Evolutionary conservation across 139 green algal genomes (phyloP), one percentile per base, ranked within the genome.

Genomic region (Chlorella sp.): DNA sequence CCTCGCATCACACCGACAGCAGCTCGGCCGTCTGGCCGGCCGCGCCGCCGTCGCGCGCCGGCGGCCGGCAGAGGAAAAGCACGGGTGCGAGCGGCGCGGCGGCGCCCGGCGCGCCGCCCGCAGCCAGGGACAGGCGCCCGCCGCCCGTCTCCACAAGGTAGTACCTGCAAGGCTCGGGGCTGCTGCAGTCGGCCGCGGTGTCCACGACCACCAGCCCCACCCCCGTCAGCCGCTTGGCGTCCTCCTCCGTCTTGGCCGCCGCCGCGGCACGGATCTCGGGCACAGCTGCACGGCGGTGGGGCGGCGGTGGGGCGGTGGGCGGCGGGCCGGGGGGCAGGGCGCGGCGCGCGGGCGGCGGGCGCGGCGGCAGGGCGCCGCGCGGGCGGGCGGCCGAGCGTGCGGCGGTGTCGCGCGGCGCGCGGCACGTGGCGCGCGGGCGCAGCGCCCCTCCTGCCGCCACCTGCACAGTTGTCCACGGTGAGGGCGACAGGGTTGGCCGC

Each of bases 191-290:
- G 4, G 74, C 46, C 1, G 42, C 17, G 17, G 73, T 64, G 67
- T 94, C 89, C 0, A 87, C 71, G 14, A 96, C 70, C 50, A 96
- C 50, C 46, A 96, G 72, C 5, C 90, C 91, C n/a, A 77, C 63
- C 15, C 90, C 91, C 31, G 41, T 68, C 42, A 94, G 40, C 6
- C 80, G 63, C 61, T 67, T 69, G 53, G 80, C 67, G 31, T 94
- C 91, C 25, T 93, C 86, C 23, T 91, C 83, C 0, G 82, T 87
- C 86, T n/a, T n/a, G n/a, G n/a, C n/a, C n/a, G n/a, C 89, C 23
- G 41, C 40, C n/a, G 64, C 23, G 5, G 21, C 5, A 11, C 50
- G 11, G 50, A 41, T 21, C 23, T 21, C 29, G 31, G 31, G 29
- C 11, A 9, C 31, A 68, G 61, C n/a, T 75, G 69, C 36, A 42